Evolutionary conservation across 257 asterid genomes (phyloP).

Genomic region (Solanum stenotomum): DNA sequence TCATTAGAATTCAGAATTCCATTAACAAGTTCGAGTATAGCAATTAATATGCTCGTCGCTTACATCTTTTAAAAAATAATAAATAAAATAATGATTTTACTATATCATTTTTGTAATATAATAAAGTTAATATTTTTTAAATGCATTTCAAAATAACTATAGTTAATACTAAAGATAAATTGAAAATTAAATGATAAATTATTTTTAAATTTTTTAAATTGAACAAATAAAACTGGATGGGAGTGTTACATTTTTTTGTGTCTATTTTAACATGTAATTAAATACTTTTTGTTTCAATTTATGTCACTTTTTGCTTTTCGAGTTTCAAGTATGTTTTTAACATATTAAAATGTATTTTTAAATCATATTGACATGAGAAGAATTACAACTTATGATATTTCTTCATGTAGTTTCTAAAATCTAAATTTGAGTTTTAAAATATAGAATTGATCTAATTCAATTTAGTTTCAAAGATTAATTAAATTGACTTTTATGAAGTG

Average conservation of each 20-base stretch:
- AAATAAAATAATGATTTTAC: too few species aligned
- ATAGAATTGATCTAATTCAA: too few species aligned
- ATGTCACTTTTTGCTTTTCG: background rate
- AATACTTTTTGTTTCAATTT: background rate
- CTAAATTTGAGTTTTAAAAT: too few species aligned
- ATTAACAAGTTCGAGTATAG: background rate
- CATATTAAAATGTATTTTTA: too few species aligned
- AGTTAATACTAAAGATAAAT: background rate
- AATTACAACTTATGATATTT: too few species aligned
- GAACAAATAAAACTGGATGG: background rate
- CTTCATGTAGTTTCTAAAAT: too few species aligned
- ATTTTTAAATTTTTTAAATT: too few species aligned
- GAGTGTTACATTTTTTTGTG: background rate
- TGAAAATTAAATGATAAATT: too few species aligned
- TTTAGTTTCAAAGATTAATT: too few species aligned
- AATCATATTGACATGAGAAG: background rate
- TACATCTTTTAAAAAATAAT: background rate
- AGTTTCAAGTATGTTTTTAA: background rate
- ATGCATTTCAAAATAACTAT: background rate
- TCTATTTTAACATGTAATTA: background rate
- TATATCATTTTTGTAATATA: too few species aligned
- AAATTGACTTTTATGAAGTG: too few species aligned
- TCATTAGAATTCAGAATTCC: background rate
- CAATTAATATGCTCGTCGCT: background rate
- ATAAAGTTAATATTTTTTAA: too few species aligned